These are phyloP conservation scores for Podila epicladia DNA, from an alignment of 192 early-diverging fungal genomes.

Conservation along the genomic window DNA sequence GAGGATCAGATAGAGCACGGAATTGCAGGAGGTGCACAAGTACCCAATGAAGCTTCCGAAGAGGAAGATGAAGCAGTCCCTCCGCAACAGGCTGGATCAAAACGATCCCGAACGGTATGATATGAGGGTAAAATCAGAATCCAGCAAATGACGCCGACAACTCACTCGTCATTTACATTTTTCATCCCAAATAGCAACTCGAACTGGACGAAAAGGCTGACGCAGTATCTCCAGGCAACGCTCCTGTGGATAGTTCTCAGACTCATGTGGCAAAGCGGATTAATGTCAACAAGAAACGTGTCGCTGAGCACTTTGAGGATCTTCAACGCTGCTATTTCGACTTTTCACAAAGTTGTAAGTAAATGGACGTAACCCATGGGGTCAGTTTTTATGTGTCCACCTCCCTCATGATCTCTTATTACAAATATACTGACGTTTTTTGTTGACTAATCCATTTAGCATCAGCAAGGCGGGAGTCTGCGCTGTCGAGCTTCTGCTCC, in stretches of 20 bases:
- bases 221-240: conserved; percentile 1
- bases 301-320: conserved; percentile 74
- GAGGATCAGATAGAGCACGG: conserved; percentile 30
- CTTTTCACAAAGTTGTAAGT: conserved; percentile 58
- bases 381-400: too few relatives aligned
- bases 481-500: conserved; percentile 61
- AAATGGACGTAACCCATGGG: too few relatives aligned
- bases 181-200: conserved; percentile 19
- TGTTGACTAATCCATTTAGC: conserved; percentile 6
- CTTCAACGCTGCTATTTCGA: conserved; percentile 80
- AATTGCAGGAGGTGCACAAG: conserved; percentile 23
- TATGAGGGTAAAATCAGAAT: background rate
- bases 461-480: conserved; percentile 29
- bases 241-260: conserved; percentile 16
- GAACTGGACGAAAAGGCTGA: conserved; percentile 30
- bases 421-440: conserved; percentile 34
- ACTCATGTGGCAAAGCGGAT: conserved; percentile 29
- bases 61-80: conserved; percentile 52
- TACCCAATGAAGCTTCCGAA: conserved; percentile 47
- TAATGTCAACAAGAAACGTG: conserved; percentile 53
- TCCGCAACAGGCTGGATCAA: conserved; percentile 24
- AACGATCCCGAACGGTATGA: conserved; percentile 5
- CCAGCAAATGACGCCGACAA: background rate
- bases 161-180: background rate
- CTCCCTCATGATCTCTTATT: background rate